Conservation (phyloP, 257 asterid species). For the Fraxinus pennsylvanica region DNA sequence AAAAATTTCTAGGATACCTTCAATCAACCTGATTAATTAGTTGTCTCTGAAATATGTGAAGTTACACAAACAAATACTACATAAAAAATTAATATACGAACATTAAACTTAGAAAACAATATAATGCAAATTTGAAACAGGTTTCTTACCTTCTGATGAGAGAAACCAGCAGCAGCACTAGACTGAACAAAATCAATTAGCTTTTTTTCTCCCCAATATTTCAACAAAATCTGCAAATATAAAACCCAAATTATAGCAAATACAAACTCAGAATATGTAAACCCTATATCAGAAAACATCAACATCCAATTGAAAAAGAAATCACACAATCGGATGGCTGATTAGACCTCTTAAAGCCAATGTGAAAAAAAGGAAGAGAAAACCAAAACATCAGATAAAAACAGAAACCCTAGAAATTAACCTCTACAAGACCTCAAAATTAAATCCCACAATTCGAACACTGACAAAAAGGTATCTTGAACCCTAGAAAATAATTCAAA, state of each 20-base stretch:
- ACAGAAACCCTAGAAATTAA: constrained; percentile 3
- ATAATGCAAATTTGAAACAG: constrained; percentile 31
- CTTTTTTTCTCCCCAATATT: constrained; percentile 20
- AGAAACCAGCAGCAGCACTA: constrained; percentile 23
- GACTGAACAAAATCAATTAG: constrained; percentile 16
- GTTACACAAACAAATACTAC: constrained; percentile 1
- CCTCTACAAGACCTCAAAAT: background rate
- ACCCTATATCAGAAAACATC: background rate
- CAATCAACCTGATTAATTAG: background rate
- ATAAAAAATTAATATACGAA: background rate
- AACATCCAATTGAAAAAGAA: background rate
- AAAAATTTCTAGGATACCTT: background rate
- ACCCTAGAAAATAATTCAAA: background rate
- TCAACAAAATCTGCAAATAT: constrained; percentile 11
- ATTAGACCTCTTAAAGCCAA: background rate
- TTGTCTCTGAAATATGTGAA: background rate
- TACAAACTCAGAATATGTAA: background rate
- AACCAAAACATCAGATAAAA: background rate
- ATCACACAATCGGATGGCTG: background rate
- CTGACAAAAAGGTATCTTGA: background rate
- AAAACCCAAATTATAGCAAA: background rate
- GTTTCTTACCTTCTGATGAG: constrained; percentile 78
- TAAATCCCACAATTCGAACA: constrained; percentile 9
- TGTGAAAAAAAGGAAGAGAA: background rate
- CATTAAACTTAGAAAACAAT: background rate